Base-by-base conservation (phyloP, 306 rosid species). In the Parietaria judaica region DNA sequence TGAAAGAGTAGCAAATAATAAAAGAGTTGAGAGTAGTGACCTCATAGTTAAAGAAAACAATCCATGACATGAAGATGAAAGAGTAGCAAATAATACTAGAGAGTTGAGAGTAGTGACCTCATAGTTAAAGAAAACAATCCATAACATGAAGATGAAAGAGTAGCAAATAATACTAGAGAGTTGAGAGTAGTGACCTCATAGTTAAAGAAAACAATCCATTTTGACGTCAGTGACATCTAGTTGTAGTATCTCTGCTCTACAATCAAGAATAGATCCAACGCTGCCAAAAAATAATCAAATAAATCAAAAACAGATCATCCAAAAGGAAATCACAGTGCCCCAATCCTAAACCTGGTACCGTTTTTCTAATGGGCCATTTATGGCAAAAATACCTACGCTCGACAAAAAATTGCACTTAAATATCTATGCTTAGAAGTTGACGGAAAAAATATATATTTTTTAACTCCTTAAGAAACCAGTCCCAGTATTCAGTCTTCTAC, bases 181-280 rank as follows among this genome's bases (percentile, higher is more conserved):
- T 3, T 41, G 60, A 54, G 34, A 36, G 11, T 14, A 31, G 52
- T 44, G 14, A 58, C 78, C 71, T 70, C 68, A 58, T 69, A 55
- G 66, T 6, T 76, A 56, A 10, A 79, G 75, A 74, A 81, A 88
- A 61, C 85, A 76, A 53, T 86, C 96, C 98, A 92, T 92, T 70
- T 85, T 88, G 70, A 92, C 86, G 65, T 92, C 91, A 3, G 94
- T 88, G 53, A 92, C 96, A 73, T 92, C 98, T 43, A 88, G 96
- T 54, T 72, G 95, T 63, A 86, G 68, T 70, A 92, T 92, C 79
- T 88, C 98, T 41, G 94, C 92, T 75, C 95, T 77, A 69, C 96
- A 86, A n/a, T 84, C 81, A 58, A 91, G 77, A 49, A 91, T 75
- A 31, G 96, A 83, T 61, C 96, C 98, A 47, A 92, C 37, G 73